Evolutionary conservation across 805 yeast species (phyloP).

Genomic region (Jamesozyma jinghongensis): DNA sequence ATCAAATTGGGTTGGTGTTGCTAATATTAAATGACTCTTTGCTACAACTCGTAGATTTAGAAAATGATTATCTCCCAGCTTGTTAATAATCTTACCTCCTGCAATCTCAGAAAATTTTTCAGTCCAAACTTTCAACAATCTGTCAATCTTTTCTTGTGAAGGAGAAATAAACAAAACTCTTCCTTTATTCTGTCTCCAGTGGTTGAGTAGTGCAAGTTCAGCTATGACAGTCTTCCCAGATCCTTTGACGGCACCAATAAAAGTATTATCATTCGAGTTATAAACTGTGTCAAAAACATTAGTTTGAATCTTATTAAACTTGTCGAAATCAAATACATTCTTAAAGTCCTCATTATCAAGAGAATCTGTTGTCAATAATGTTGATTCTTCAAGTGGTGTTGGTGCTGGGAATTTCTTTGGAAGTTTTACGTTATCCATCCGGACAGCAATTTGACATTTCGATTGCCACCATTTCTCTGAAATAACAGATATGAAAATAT

Average conservation of each 20-base stretch:
- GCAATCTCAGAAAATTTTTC: slow-evolving; percentile 38
- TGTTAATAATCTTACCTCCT: slow-evolving; percentile 49
- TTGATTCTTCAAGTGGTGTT: slow-evolving; percentile 18
- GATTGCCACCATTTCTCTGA: slow-evolving; percentile 86
- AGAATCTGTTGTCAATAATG: slow-evolving; percentile 41
- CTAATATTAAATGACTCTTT: slow-evolving; percentile 55
- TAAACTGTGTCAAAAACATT: slow-evolving; percentile 57
- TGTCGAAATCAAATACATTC: slow-evolving; percentile 36
- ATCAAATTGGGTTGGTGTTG: slow-evolving; percentile 78
- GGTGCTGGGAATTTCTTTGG: slow-evolving; percentile 28
- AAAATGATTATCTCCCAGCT: slow-evolving; percentile 44
- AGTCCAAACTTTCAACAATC: slow-evolving; percentile 43
- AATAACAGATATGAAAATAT: slow-evolving; percentile 57
- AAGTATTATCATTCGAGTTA: slow-evolving; percentile 46
- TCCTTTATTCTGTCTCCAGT: slow-evolving; percentile 64
- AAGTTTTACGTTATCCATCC: slow-evolving; percentile 22
- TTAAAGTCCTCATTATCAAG: slow-evolving; percentile 42
- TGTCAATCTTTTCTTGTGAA: slow-evolving; percentile 45
- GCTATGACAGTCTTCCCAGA: slow-evolving; percentile 66
- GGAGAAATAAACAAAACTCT: slow-evolving; percentile 69
- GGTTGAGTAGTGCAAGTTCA: slow-evolving; percentile 61
- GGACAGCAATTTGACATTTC: slow-evolving; percentile 51
- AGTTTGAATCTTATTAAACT: slow-evolving; percentile 67
- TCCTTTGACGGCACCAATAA: slow-evolving; percentile 68
- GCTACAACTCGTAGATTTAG: slow-evolving; percentile 49